Base-by-base conservation (phyloP, 2,329 filamentous ascomycete genomes). In the Trichoderma atrobrunneum region DNA sequence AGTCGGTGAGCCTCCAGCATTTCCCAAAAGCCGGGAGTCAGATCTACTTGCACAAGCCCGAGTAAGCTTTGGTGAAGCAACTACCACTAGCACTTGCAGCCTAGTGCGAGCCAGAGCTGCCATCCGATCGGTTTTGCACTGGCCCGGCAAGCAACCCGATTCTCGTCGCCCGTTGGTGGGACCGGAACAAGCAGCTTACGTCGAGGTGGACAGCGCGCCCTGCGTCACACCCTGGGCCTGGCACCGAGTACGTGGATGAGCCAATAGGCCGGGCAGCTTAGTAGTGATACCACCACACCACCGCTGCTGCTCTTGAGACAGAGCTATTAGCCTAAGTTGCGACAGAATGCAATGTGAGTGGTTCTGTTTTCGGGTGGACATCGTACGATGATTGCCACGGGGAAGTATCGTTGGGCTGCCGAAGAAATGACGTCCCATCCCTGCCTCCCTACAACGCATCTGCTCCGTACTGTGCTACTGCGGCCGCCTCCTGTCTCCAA, bases 271-370 rank as follows among this genome's bases (percentile, higher is more conserved):
- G 16, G 56, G 56, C 56, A 36, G 56, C 34, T 34, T 61, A 18
- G 11, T 14, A 21, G 48, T 54, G 57, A 69, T 48, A 34, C 26
- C 39, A 70, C 66, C 66, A 69, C 66, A 69, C 56, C 65, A 24
- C 26, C 28, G 34, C 65, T 32, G 36, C 5, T 36, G 26, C 62
- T 56, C 43, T 54, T 54, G 65, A 32, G 34, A 48, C 54, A 48
- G 36, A n/a, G 11, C 26, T 69, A 69, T 61, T 70, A 70, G 66
- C 66, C 57, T 62, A 61, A 61, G 56, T 28, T 34, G 34, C 54
- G 3, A 16, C 34, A 48, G 57, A 54, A 48, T n/a, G 32, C 54
- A 21, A 43, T 57, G 54, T 26, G 51, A 68, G 66, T 26, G 36
- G 28, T 24, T 36, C 57, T 54, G 51, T 8, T 70, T 61, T 62